A percentile compares a stretch with the other conserved stretches of the same genome.
phyloP scores from a whole-genome alignment of 352 stramenopile genomes.

The Globisporangium ultimum region DNA sequence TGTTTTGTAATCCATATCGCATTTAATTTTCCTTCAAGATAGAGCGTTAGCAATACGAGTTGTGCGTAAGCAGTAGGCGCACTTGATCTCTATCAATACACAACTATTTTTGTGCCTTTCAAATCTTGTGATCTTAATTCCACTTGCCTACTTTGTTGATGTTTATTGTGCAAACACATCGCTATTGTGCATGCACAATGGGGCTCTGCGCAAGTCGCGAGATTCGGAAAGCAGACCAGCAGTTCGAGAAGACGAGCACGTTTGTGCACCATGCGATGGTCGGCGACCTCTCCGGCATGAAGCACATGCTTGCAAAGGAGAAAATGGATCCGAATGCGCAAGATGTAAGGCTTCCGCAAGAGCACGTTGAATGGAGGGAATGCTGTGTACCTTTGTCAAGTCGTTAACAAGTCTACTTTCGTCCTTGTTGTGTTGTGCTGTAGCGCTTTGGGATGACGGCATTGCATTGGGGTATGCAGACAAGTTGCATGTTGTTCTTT shows the following conservation, averaged over 20 bases:
- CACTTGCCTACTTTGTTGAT: too few species aligned
- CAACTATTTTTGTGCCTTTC: too few species aligned
- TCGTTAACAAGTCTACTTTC: neutral
- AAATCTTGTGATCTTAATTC: too few species aligned
- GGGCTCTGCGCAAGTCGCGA: constrained; percentile 16
- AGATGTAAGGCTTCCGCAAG: constrained; percentile 30
- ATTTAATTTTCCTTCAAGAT: too few species aligned
- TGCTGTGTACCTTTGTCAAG: too few species aligned
- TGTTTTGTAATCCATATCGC: too few species aligned
- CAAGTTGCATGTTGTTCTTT: neutral
- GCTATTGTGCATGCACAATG: constrained; percentile 1
- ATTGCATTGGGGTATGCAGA: constrained; percentile 61
- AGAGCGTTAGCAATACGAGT: neutral
- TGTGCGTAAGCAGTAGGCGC: too few species aligned
- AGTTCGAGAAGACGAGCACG: constrained; percentile 32
- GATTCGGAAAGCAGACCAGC: constrained; percentile 22
- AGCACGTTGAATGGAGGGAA: too few species aligned
- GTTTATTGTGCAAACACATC: too few species aligned
- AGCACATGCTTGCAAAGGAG: constrained; percentile 43
- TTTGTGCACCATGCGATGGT: constrained; percentile 62
- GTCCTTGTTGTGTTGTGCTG: neutral
- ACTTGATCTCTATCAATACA: too few species aligned
- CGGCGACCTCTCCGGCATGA: constrained; percentile 42
- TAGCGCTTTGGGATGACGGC: constrained; percentile 82
- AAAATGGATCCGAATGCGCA: constrained; percentile 49